Conservation (phyloP, 495 filamentous ascomycete genomes). For the Podospora pseudocomata region DNA sequence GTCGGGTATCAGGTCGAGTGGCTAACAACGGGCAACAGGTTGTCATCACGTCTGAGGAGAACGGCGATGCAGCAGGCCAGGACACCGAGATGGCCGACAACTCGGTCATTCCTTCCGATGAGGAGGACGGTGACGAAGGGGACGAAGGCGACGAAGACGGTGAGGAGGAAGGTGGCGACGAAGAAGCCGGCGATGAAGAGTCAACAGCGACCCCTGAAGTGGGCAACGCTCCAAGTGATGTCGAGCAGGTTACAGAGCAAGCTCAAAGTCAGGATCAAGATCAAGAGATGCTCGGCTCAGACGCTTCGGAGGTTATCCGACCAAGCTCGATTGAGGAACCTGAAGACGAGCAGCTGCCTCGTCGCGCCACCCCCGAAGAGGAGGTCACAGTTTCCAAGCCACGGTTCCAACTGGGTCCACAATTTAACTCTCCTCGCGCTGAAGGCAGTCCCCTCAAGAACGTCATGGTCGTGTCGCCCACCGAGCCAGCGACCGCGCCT, state of each 20-base stretch:
- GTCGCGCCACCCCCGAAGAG: slow-evolving; percentile 17
- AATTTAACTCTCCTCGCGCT: slow-evolving; percentile 23
- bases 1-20: slow-evolving; percentile 31
- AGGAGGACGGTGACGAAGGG: slow-evolving; percentile 31
- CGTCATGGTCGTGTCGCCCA: slow-evolving; percentile 38
- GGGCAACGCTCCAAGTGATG: slow-evolving; percentile 23
- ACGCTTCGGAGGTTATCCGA: slow-evolving; percentile 20
- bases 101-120: slow-evolving; percentile 54
- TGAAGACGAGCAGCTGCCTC: slow-evolving; percentile 18
- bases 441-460: slow-evolving; percentile 50
- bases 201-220: slow-evolving; percentile 30
- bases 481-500: slow-evolving; percentile 19
- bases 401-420: slow-evolving; percentile 22
- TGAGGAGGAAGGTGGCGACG: slow-evolving; percentile 39
- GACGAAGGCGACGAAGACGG: slow-evolving; percentile 41
- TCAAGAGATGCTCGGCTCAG: slow-evolving; percentile 30
- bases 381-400: slow-evolving; percentile 27
- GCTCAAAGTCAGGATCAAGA: slow-evolving; percentile 20
- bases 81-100: slow-evolving; percentile 52
- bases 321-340: slow-evolving; percentile 29
- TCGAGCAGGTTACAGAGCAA: background rate
- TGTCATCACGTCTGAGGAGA: slow-evolving; percentile 39
- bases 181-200: slow-evolving; percentile 37
- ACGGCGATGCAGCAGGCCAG: slow-evolving; percentile 36
- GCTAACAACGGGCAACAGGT: slow-evolving; percentile 29